Base-by-base conservation (phyloP, 1,284 basidiomycete species). In the Cutaneotrichosporon sp. region DNA sequence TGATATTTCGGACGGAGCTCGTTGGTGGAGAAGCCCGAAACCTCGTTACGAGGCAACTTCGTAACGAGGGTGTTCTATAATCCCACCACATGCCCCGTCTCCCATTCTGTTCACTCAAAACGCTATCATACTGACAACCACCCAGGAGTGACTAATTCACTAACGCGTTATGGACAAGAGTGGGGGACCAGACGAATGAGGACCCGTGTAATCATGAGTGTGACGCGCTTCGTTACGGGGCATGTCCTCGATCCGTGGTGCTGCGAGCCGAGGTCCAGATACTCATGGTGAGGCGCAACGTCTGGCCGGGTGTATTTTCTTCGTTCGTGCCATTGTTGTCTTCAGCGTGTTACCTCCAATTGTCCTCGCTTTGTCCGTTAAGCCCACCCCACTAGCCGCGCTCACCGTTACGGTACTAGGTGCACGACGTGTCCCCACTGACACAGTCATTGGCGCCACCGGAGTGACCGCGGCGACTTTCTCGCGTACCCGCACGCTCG, bases 281-380 rank as follows among this genome's bases (percentile, higher is more conserved):
- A 34, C 33, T 12, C n/a, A n/a, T n/a, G n/a, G n/a, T n/a, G n/a
- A 44, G 42, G 42, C 42, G 42, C 42, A 29, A 20, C 42, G 42
- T 14, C 42, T 31, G 42, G 42, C 42, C 42, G 42, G 42, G 33
- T 29, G 29, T 29, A 32, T 32, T 44, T 31, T 31, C 19, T 19
- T 17, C 41, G 19, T 9, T 19, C 8, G n/a, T 26, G 3, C 25
- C n/a, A 27, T 26, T 26, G 6, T 41, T n/a, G n/a, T 31, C 29
- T 14, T 14, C 29, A 31, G 14, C 29, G 41, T 29, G 27, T 29
- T 27, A 44, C 29, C 17, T 12, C 19, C 7, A 9, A n/a, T 19
- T 27, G 16, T 19, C 19, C 29, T 31, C 29, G 29, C 29, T 31
- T 14, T 9, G 29, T 14, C 29, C 9, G n/a, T 44, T 29, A 10